Evolutionary conservation across 352 stramenopile genomes (phyloP), one percentile per base, ranked within the genome.

Genomic region (Globisporangium rhizosaccharum): DNA sequence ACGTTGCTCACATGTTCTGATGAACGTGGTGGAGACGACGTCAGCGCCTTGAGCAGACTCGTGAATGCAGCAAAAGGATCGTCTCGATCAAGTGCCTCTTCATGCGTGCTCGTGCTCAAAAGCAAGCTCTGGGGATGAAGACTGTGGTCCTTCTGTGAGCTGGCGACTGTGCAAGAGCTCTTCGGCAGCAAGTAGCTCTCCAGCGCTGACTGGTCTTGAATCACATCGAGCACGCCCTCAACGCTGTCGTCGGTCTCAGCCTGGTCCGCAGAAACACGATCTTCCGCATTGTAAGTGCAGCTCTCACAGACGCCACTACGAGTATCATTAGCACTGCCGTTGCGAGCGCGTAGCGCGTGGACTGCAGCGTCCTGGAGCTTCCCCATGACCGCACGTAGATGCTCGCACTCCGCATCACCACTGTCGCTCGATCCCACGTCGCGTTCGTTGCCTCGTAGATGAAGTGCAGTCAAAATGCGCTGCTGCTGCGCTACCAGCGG

Each of bases 401-500:
- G 18, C 3, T 26, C 39, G 26, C 17, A 6, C 12, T 18, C 47
- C 28, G 10, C 3, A 14, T 23, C 15, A 5, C 15, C 14, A 17
- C 5, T n/a, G 18, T 12, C 46, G 23, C 30, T 30, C 7, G 33
- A 39, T 39, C 33, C 11, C 1, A 1, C 33, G 48, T 28, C 26
- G 46, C 20, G 2, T 9, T 23, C 36, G n/a, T 2, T 58, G 4
- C 18, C 26, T n/a, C 18, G 33, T 11, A 56, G n/a, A 25, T 46
- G 10, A 44, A n/a, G 4, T 9, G 41, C 14, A 20, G 45, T 14
- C 36, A 64, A 33, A 3, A 59, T 12, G 10, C 39, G 23, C 6
- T 59, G 33, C 18, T 65, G 59, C 26, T 65, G 59, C 6, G 48
- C 51, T 5, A 33, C 20, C 8, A 59, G 51, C 45, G 23, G 9